These are phyloP conservation scores for Ceratocystis destructans DNA, from an alignment of 2,329 filamentous ascomycete species.

Conservation along the genomic window DNA sequence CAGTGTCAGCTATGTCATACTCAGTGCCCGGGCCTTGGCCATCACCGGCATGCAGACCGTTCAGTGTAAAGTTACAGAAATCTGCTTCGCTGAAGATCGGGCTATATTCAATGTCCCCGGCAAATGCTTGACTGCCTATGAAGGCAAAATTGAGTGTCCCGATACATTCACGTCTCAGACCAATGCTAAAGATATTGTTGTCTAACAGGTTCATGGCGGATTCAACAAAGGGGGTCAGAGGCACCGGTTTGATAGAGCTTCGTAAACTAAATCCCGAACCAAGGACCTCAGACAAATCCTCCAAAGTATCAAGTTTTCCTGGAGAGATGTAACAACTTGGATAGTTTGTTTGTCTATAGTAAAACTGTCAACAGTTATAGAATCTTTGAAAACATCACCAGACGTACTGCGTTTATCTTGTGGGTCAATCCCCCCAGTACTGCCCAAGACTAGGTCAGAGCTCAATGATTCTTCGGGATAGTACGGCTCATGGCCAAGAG, in stretches of 20 bases:
- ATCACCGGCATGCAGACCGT: slow-evolving; percentile 23
- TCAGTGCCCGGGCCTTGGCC: not conserved
- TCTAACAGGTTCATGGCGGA: slow-evolving; percentile 20
- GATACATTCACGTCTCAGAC: slow-evolving; percentile 44
- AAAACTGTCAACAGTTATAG: slow-evolving; percentile 31
- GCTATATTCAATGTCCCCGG: slow-evolving; percentile 44
- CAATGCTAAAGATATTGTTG: slow-evolving; percentile 45
- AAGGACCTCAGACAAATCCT: slow-evolving; percentile 28
- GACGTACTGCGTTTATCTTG: slow-evolving; percentile 32
- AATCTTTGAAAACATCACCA: slow-evolving; percentile 33
- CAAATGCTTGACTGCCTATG: slow-evolving; percentile 51
- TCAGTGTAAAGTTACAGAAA: slow-evolving; percentile 46
- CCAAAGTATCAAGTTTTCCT: slow-evolving; percentile 27
- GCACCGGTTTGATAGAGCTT: slow-evolving; percentile 31
- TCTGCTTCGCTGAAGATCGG: slow-evolving; percentile 45
- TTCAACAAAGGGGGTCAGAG: slow-evolving; percentile 34
- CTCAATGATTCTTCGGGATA: slow-evolving; percentile 30
- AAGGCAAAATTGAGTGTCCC: slow-evolving; percentile 63
- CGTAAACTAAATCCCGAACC: slow-evolving; percentile 32
- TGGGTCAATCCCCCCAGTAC: slow-evolving; percentile 31
- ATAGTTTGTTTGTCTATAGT: slow-evolving; percentile 31
- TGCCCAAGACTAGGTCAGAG: slow-evolving; percentile 27
- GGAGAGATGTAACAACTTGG: slow-evolving; percentile 32
- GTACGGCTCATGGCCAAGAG: slow-evolving; percentile 31
- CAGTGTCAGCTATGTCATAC: slow-evolving; percentile 38